phyloP scores from a whole-genome alignment of 768 basidiomycete genomes.

The Lentinula lateritia region DNA sequence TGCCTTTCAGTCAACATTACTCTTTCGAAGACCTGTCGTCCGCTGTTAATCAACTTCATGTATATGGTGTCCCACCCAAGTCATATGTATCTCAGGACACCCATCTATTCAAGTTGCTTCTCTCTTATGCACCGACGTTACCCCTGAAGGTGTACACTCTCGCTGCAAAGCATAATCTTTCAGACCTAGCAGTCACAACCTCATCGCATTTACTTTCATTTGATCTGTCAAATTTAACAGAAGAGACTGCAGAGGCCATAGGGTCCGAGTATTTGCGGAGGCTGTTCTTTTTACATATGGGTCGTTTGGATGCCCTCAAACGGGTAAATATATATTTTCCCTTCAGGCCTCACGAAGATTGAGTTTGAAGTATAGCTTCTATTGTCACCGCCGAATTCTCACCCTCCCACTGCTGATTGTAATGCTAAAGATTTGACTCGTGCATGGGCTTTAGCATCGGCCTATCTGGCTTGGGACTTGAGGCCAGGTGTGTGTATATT shows the following conservation, averaged over 20 bases:
- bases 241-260: conserved; percentile 63
- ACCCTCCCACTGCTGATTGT: conserved; percentile 60
- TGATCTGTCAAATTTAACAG: conserved; percentile 60
- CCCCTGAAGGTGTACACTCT: conserved; percentile 72
- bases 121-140: conserved; percentile 60
- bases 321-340: conserved; percentile 24
- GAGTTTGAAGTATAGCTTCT: conserved; percentile 30
- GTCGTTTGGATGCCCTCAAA: conserved; percentile 77
- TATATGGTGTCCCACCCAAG: conserved; percentile 58
- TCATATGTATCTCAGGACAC: conserved; percentile 40
- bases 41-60: conserved; percentile 49
- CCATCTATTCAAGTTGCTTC: conserved; percentile 52
- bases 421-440: conserved; percentile 74
- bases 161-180: conserved; percentile 60
- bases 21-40: conserved; percentile 50
- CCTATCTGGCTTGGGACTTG: conserved; percentile 82
- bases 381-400: conserved; percentile 67
- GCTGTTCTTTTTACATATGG: conserved; percentile 80
- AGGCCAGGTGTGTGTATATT: conserved; percentile 51
- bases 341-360: background rate
- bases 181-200: conserved; percentile 69
- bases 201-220: conserved; percentile 74
- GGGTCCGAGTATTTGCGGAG: conserved; percentile 76
- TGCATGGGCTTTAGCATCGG: conserved; percentile 79
- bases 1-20: conserved; percentile 73